Evolutionary conservation across 2,329 filamentous ascomycete genomes (phyloP), one percentile per base, ranked within the genome.

Genomic region (Pyricularia grisea): DNA sequence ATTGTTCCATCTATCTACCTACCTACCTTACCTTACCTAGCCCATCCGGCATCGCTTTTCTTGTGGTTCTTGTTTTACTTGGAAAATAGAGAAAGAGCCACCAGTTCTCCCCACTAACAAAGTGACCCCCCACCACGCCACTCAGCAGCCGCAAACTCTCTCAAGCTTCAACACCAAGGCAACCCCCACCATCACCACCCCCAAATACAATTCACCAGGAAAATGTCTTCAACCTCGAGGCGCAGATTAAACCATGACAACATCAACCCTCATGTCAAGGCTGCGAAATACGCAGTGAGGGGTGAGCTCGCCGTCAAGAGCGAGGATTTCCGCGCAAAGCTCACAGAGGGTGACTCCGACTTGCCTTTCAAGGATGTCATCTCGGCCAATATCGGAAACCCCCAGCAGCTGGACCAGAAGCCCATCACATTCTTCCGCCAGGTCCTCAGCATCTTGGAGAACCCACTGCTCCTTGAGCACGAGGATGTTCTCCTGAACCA

Each of bases 391-490:
- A 99, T 99, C 77, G 95, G 95, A 77, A 99, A 99, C 84, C 95
- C 95, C 4, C 95, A 99, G 81, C 95, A 99, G 82, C 88, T 99
- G 72, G 95, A 97, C 82, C 95, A 99, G 86, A 96, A 98, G 85
- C 95, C 95, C 76, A 94, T 99, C 76, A 99, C 95, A 74, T 99
- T 97, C 85, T 97, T 99, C 88, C 90, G 95, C 74, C 94, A 99
- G 82, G 95, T 99, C 31, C 87, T 95, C 76, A 97, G 93, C 81
- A 80, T 99, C 71, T 81, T 98, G 70, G 95, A 99, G 84, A 94
- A 98, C 83, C 95, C 95, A 0, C 79, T 84, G 69, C 84, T 99
- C 42, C 85, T 99, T 70, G 86, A 97, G 76, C 90, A 96, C 74
- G 88, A 93, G 78, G 87, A 94, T 73, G 89, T 91, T n/a, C 82